A percentile compares a stretch with the other conserved stretches of the same genome.
phyloP scores from a whole-genome alignment of 2,329 filamentous ascomycete genomes.

The Dothistroma pini region DNA sequence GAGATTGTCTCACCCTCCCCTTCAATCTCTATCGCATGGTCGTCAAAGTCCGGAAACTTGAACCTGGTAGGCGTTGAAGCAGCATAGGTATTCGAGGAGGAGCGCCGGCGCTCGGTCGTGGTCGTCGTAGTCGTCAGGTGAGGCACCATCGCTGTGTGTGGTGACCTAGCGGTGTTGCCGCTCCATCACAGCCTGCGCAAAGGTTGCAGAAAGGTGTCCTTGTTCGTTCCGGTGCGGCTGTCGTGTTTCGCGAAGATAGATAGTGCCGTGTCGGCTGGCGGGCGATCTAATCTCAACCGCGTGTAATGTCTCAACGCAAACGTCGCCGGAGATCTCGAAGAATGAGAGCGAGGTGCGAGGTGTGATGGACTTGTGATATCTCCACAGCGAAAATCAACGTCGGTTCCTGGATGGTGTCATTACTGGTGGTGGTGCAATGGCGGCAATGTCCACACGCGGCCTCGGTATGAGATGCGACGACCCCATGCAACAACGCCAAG shows the following conservation, averaged over 20 bases:
- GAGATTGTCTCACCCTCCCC: constrained; percentile 24
- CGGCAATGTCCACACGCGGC: background rate
- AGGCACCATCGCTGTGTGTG: constrained; percentile 22
- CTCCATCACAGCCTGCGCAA: constrained; percentile 9
- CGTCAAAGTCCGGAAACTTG: constrained; percentile 47
- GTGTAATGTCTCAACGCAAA: background rate
- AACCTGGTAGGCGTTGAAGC: constrained; percentile 20
- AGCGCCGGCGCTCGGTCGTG: constrained; percentile 27
- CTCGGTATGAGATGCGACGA: background rate
- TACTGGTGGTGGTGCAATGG: background rate
- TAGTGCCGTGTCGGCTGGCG: background rate
- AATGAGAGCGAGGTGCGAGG: background rate
- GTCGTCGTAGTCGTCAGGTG: constrained; percentile 22
- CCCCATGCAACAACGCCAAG: background rate
- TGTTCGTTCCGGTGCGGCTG: background rate
- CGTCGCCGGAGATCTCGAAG: background rate
- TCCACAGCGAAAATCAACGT: background rate
- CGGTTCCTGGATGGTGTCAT: background rate
- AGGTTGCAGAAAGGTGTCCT: background rate
- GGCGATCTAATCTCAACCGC: constrained; percentile 5
- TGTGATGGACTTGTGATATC: background rate
- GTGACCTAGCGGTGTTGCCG: background rate
- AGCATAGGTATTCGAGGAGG: constrained; percentile 24
- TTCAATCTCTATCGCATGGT: constrained; percentile 28
- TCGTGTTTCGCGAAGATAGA: constrained; percentile 2